A percentile compares a stretch with the other conserved stretches of the same genome.
Evolutionary conservation across 2,329 filamentous ascomycete species (phyloP).

Genomic region (Chaetomium strumarium): DNA sequence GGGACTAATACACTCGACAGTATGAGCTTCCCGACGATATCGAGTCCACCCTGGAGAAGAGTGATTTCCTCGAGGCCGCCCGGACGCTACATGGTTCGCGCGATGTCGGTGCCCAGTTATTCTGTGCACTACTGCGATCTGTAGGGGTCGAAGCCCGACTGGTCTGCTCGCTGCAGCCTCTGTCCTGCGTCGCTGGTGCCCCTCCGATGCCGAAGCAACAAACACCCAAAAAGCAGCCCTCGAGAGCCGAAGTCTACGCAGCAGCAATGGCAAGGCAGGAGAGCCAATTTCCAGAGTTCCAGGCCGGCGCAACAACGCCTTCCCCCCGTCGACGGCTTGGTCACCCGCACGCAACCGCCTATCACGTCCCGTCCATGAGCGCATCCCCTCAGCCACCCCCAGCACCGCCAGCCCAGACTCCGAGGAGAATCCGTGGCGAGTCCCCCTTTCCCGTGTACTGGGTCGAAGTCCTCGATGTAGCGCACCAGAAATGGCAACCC

Average conservation of each 20-base stretch:
- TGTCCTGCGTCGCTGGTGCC: constrained; percentile 58
- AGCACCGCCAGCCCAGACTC: constrained; percentile 33
- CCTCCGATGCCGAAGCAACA: constrained; percentile 42
- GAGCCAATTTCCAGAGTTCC: constrained; percentile 16
- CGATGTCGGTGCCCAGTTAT: constrained; percentile 84
- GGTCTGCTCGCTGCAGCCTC: constrained; percentile 82
- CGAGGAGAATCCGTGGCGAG: constrained; percentile 57
- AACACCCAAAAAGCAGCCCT: constrained; percentile 26
- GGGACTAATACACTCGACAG: constrained; percentile 31
- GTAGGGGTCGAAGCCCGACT: constrained; percentile 75
- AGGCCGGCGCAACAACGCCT: constrained; percentile 27
- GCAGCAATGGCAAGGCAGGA: constrained; percentile 39
- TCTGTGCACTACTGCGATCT: constrained; percentile 79
- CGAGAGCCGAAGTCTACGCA: constrained; percentile 33
- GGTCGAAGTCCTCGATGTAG: constrained; percentile 85
- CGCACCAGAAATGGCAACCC: constrained; percentile 85
- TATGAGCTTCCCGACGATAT: constrained; percentile 55
- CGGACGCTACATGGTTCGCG: constrained; percentile 69
- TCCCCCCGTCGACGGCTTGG: constrained; percentile 46
- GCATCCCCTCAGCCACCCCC: constrained; percentile 21
- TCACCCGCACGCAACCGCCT: constrained; percentile 49
- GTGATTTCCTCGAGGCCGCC: constrained; percentile 69
- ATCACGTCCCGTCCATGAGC: constrained; percentile 41
- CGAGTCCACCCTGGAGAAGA: constrained; percentile 62
- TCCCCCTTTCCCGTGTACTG: constrained; percentile 82